Conservation (phyloP, 139 green algal species). For the Tetraselmis striata region DNA sequence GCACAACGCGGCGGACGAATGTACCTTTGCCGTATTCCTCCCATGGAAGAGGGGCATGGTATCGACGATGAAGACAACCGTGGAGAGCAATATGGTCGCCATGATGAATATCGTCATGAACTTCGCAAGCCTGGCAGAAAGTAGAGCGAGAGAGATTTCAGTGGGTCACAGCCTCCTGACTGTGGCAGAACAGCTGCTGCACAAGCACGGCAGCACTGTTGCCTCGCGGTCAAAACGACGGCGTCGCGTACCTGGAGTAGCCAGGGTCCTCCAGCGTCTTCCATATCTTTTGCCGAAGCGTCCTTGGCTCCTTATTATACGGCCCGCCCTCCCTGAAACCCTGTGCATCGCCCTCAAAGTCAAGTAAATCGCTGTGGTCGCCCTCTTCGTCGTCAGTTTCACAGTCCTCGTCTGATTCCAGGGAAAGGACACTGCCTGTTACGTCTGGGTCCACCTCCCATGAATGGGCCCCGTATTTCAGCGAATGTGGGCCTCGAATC, state of each 20-base stretch:
- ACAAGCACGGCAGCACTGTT: no score
- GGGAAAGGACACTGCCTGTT: not conserved
- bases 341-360: not conserved
- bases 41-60: conserved; percentile 20
- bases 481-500: not conserved
- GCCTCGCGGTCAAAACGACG: no score
- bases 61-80: conserved; percentile 16
- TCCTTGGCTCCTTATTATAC: not conserved
- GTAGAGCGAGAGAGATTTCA: no score
- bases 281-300: not conserved
- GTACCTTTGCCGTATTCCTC: not conserved
- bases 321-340: not conserved
- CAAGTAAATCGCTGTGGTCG: not conserved
- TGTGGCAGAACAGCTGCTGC: no score
- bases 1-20: not conserved
- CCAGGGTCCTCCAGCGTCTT: not conserved
- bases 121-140: not conserved
- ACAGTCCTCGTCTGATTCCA: not conserved
- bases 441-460: not conserved
- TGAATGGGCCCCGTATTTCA: not conserved
- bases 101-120: not conserved
- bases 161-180: no score
- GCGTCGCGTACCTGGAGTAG: not conserved
- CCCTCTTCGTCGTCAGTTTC: not conserved
- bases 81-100: not conserved